These are phyloP conservation scores for Lasiodiplodia hormozganensis DNA, from an alignment of 2,329 filamentous ascomycete genomes.

Conservation along the genomic window DNA sequence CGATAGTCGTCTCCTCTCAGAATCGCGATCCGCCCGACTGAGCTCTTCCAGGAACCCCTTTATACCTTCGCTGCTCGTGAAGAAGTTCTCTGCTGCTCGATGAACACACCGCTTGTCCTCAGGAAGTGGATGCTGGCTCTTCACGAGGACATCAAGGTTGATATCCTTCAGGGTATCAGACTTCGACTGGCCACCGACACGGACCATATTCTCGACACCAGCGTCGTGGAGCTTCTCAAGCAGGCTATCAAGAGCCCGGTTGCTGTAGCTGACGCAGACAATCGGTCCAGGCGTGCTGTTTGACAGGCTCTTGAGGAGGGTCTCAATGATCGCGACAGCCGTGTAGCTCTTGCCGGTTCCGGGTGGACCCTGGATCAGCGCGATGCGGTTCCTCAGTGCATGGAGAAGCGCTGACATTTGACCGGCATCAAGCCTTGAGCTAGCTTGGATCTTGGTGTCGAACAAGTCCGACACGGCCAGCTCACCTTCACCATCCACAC, in stretches of 20 bases:
- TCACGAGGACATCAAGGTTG: slow-evolving; percentile 53
- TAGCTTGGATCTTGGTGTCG: slow-evolving; percentile 30
- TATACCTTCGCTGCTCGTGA: background rate
- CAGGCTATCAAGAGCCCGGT: slow-evolving; percentile 63
- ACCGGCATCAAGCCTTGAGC: slow-evolving; percentile 55
- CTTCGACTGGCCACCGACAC: slow-evolving; percentile 66
- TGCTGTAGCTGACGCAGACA: slow-evolving; percentile 56
- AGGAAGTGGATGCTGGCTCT: background rate
- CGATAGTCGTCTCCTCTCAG: background rate
- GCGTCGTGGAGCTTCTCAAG: slow-evolving; percentile 64
- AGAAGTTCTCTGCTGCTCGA: background rate
- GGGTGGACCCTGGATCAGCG: slow-evolving; percentile 73
- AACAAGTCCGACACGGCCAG: background rate
- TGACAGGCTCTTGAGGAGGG: slow-evolving; percentile 55
- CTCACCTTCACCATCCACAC: background rate
- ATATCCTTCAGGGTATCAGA: slow-evolving; percentile 57
- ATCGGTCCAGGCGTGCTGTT: slow-evolving; percentile 52
- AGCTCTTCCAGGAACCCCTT: background rate
- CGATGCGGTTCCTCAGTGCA: slow-evolving; percentile 58
- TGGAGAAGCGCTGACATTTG: slow-evolving; percentile 60
- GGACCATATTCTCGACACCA: slow-evolving; percentile 60
- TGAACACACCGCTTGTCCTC: background rate
- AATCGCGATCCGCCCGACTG: background rate
- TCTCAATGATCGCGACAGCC: slow-evolving; percentile 64
- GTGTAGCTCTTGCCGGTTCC: slow-evolving; percentile 73